phyloP scores from a whole-genome alignment of 1,139 yeast genomes.

The Pneumocystis jirovecii region DNA sequence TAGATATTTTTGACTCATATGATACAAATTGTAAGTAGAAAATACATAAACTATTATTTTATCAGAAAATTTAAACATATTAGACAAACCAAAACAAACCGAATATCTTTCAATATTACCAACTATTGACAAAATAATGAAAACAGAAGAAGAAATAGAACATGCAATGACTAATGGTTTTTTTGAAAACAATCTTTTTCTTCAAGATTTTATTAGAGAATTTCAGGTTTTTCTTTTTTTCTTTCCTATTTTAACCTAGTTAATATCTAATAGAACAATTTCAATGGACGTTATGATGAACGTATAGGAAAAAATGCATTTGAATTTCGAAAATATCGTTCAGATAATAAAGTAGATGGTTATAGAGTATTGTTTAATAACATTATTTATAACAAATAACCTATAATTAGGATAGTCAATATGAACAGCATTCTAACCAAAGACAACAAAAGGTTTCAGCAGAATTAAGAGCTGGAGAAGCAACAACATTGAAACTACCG shows the following conservation, averaged over 20 bases:
- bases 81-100: not conserved
- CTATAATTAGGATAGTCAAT: not conserved
- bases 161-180: not conserved
- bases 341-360: not conserved
- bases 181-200: not conserved
- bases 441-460: not conserved
- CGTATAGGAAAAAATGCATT: not conserved
- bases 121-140: slow-evolving; percentile 1
- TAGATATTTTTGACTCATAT: not conserved
- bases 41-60: not conserved
- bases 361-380: not conserved
- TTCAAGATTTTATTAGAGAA: not conserved
- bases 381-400: not conserved
- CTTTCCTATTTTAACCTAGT: not conserved
- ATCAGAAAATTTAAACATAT: not conserved
- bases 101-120: slow-evolving; percentile 1
- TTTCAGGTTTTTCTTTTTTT: not conserved
- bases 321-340: not conserved
- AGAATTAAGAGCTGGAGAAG: not conserved
- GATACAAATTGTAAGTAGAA: not conserved
- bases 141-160: not conserved
- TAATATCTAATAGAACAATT: not conserved
- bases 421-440: not conserved
- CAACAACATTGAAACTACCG: not conserved
- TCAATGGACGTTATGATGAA: not conserved